Evolutionary conservation across 371 early-diverging fungal species (phyloP).

Genomic region (Mucor irregularis): DNA sequence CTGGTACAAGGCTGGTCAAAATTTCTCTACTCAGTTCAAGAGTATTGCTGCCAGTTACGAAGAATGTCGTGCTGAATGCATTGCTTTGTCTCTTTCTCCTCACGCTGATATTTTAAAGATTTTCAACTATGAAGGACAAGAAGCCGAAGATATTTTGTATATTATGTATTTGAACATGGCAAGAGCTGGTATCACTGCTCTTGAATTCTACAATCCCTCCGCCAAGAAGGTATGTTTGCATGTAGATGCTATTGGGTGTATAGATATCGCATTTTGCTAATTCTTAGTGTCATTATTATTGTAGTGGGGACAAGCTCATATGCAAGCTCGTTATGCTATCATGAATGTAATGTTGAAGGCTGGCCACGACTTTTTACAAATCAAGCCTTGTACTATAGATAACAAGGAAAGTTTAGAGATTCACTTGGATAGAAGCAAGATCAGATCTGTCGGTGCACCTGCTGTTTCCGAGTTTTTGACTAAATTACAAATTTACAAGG

Average conservation of each 20-base stretch:
- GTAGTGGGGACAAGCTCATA: slow-evolving; percentile 64
- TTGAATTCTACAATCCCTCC: slow-evolving; percentile 54
- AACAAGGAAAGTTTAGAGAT: slow-evolving; percentile 40
- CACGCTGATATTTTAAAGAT: slow-evolving; percentile 48
- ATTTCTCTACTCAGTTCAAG: slow-evolving; percentile 58
- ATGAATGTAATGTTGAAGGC: slow-evolving; percentile 51
- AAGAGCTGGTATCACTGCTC: slow-evolving; percentile 54
- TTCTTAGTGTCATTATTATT: neutral
- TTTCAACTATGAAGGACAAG: slow-evolving; percentile 51
- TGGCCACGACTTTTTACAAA: slow-evolving; percentile 42
- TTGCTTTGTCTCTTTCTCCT: slow-evolving; percentile 54
- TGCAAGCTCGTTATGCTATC: slow-evolving; percentile 68
- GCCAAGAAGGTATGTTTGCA: slow-evolving; percentile 39
- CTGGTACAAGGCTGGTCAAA: slow-evolving; percentile 67
- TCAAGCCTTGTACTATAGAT: slow-evolving; percentile 28
- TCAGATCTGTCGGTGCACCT: slow-evolving; percentile 50
- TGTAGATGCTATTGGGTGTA: neutral
- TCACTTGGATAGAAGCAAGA: slow-evolving; percentile 53
- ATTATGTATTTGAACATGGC: slow-evolving; percentile 63
- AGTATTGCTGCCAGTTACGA: slow-evolving; percentile 49
- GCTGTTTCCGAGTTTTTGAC: slow-evolving; percentile 57
- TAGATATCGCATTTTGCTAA: no score
- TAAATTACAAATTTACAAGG: slow-evolving; percentile 60
- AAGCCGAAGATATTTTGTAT: slow-evolving; percentile 55
- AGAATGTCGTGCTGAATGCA: slow-evolving; percentile 70